These are phyloP conservation scores for Colletotrichum musicola DNA, from an alignment of 2,329 filamentous ascomycete genomes.

Conservation along the genomic window DNA sequence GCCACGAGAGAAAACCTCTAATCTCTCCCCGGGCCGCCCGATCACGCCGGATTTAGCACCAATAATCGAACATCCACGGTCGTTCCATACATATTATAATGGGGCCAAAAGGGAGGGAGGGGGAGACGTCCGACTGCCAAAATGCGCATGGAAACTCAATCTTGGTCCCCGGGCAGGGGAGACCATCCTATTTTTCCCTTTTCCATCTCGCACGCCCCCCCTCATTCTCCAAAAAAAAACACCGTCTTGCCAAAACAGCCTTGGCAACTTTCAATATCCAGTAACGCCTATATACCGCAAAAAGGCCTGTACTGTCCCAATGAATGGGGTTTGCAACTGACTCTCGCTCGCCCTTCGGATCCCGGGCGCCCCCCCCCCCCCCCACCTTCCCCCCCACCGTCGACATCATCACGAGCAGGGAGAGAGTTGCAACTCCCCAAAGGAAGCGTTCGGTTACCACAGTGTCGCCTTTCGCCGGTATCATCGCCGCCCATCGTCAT, in stretches of 20 bases:
- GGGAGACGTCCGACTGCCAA: neutral
- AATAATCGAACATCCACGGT: too few relatives aligned
- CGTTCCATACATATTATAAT: neutral
- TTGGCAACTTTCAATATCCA: neutral
- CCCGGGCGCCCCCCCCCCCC: conserved; percentile 6
- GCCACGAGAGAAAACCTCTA: too few relatives aligned
- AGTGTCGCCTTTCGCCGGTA: neutral
- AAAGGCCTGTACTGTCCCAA: too few relatives aligned
- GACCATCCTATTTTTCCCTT: neutral
- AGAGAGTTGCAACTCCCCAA: neutral
- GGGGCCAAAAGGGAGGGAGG: neutral
- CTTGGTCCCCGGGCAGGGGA: neutral
- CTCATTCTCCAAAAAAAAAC: neutral
- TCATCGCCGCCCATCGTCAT: neutral
- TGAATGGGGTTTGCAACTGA: neutral
- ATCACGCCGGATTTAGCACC: too few relatives aligned
- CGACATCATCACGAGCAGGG: conserved; percentile 14
- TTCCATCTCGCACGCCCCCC: neutral
- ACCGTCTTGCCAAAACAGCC: neutral
- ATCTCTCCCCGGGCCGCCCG: too few relatives aligned
- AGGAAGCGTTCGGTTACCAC: neutral
- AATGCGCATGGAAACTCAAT: neutral
- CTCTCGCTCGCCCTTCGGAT: neutral
- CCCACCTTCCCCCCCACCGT: conserved; percentile 28
- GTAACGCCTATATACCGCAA: too few relatives aligned